Evolutionary conservation across 768 basidiomycete genomes (phyloP).

Genomic region (Macrolepiota dolichaula): DNA sequence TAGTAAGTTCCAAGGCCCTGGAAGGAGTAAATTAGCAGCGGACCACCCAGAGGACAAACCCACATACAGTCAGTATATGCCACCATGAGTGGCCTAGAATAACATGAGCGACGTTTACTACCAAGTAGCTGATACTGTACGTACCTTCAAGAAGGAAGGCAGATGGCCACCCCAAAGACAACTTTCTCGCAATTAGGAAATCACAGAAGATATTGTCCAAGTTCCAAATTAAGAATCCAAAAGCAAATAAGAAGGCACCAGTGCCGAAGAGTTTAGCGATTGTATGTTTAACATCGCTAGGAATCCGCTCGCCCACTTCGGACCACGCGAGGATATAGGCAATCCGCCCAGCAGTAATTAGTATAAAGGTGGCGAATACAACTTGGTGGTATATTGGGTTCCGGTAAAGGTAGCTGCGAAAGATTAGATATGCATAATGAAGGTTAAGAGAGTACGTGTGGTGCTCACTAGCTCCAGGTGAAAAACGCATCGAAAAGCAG

Average conservation of each 20-base stretch:
- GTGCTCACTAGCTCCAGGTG: constrained; percentile 70
- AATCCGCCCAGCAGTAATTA: constrained; percentile 45
- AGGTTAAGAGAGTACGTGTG: not conserved
- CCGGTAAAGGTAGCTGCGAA: constrained; percentile 54
- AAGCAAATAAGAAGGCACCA: constrained; percentile 53
- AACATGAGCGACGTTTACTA: not conserved
- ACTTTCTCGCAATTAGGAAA: constrained; percentile 52
- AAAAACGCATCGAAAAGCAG: constrained; percentile 56
- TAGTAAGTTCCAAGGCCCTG: constrained; percentile 50
- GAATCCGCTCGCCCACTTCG: constrained; percentile 34
- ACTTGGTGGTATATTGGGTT: constrained; percentile 81
- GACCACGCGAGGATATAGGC: constrained; percentile 49
- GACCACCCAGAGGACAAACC: not conserved
- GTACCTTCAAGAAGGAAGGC: constrained; percentile 66
- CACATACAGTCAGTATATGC: constrained; percentile 62
- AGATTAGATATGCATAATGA: constrained; percentile 6
- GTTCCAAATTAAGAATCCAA: constrained; percentile 78
- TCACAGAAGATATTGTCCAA: constrained; percentile 76
- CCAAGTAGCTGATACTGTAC: constrained; percentile 5
- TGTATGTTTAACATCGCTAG: constrained; percentile 34
- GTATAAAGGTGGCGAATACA: constrained; percentile 61
- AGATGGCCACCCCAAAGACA: constrained; percentile 54
- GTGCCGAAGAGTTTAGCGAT: constrained; percentile 45
- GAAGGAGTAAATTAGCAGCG: not conserved
- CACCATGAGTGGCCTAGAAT: constrained; percentile 67